These are phyloP conservation scores for Rhizopus microsporus DNA, from an alignment of 371 early-diverging fungal genomes.

Conservation along the genomic window DNA sequence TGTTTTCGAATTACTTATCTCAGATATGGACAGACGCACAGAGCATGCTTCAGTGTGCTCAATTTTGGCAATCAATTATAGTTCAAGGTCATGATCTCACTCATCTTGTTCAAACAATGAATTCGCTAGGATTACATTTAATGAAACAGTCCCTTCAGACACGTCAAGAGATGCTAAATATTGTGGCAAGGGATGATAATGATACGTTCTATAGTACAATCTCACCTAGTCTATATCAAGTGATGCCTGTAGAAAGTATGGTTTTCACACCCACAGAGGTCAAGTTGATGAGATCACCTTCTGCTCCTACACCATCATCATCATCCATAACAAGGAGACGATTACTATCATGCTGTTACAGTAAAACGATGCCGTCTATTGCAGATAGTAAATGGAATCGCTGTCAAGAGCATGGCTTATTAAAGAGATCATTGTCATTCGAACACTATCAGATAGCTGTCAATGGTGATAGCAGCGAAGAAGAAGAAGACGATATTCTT, in stretches of 20 bases:
- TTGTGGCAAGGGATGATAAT: neutral
- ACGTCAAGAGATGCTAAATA: conserved; percentile 10
- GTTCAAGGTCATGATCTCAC: neutral
- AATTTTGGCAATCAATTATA: neutral
- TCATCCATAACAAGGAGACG: neutral
- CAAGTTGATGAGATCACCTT: conserved; percentile 2
- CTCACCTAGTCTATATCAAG: neutral
- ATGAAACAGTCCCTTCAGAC: conserved; percentile 15
- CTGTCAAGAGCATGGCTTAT: neutral
- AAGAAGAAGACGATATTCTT: neutral
- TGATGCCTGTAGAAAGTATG: neutral
- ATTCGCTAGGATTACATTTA: conserved; percentile 9
- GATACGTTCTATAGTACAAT: conserved; percentile 1
- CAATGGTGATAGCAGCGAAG: neutral
- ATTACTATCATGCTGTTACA: neutral
- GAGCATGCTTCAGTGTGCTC: conserved; percentile 15
- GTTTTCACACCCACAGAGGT: neutral
- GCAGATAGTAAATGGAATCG: neutral
- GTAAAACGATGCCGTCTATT: neutral
- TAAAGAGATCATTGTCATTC: neutral
- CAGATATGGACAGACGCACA: conserved; percentile 20
- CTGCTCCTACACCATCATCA: neutral
- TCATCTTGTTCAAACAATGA: conserved; percentile 5
- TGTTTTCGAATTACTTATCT: conserved; percentile 11
- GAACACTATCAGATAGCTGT: neutral